Evolutionary conservation across 1,139 yeast species (phyloP).

Genomic region (Pichia cactophila): DNA sequence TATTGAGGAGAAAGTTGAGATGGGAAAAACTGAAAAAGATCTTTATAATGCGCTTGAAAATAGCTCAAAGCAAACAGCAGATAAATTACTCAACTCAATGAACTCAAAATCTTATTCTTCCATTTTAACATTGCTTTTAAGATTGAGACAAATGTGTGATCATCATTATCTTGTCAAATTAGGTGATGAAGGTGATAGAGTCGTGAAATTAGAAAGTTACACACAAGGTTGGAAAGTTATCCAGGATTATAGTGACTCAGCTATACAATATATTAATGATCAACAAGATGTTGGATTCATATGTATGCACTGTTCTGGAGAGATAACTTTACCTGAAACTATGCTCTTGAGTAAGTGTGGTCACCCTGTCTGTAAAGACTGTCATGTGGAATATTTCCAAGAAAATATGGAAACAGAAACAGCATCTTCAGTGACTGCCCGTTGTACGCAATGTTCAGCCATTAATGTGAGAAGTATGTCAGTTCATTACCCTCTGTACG

Average conservation of each 20-base stretch:
- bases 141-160: constrained; percentile 87
- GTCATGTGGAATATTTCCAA: constrained; percentile 48
- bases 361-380: constrained; percentile 58
- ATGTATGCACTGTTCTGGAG: constrained; percentile 67
- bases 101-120: constrained; percentile 31
- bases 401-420: constrained; percentile 30
- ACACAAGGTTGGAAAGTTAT: constrained; percentile 19
- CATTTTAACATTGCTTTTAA: constrained; percentile 63
- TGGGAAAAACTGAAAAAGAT: constrained; percentile 44
- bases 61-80: constrained; percentile 51
- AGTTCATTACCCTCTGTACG: constrained; percentile 46
- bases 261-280: constrained; percentile 18
- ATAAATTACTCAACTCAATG: constrained; percentile 36
- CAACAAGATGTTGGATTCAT: constrained; percentile 32
- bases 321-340: constrained; percentile 40
- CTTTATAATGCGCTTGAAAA: constrained; percentile 56
- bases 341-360: constrained; percentile 56
- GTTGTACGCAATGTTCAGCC: constrained; percentile 33
- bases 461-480: constrained; percentile 35
- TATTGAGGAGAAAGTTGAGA: constrained; percentile 38
- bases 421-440: constrained; percentile 36
- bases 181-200: constrained; percentile 37
- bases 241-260: constrained; percentile 3
- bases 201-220: constrained; percentile 13
- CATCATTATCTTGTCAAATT: constrained; percentile 71